These are phyloP conservation scores for Penicillium glabrum DNA, from an alignment of 2,329 filamentous ascomycete genomes.

Conservation along the genomic window DNA sequence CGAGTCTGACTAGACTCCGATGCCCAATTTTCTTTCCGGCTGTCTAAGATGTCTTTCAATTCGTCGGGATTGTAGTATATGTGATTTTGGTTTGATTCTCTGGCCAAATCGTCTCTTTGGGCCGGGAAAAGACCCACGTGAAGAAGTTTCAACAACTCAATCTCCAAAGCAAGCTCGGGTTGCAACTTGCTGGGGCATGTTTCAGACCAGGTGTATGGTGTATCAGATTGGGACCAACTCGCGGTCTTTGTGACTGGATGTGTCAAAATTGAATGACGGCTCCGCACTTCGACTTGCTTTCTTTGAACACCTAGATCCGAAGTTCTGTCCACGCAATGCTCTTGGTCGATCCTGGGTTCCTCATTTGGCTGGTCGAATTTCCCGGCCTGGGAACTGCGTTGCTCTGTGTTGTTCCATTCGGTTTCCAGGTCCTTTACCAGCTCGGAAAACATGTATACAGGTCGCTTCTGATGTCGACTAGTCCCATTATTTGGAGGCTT, in stretches of 20 bases:
- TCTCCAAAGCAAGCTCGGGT: conserved; percentile 1
- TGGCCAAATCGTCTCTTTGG: not conserved
- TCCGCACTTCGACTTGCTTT: not conserved
- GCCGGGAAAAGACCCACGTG: conserved; percentile 11
- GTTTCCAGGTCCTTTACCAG: not conserved
- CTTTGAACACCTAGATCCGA: not conserved
- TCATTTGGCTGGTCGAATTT: not conserved
- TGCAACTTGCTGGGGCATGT: not conserved
- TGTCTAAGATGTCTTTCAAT: conserved; percentile 10
- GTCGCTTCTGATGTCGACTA: not conserved
- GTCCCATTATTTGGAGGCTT: not conserved
- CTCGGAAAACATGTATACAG: not conserved
- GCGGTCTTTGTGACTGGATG: not conserved
- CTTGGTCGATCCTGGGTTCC: not conserved
- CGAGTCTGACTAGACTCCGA: not conserved
- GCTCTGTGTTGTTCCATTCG: not conserved
- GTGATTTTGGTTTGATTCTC: too few relatives aligned
- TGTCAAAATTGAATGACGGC: not conserved
- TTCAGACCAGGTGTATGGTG: conserved; percentile 13
- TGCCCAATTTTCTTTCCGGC: not conserved
- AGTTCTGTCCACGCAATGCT: not conserved
- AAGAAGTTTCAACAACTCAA: conserved; percentile 14
- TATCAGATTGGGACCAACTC: not conserved
- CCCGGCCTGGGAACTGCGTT: not conserved
- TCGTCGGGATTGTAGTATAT: conserved; percentile 24